Conservation (phyloP, 257 asterid species). For the Petunia axillaris region DNA sequence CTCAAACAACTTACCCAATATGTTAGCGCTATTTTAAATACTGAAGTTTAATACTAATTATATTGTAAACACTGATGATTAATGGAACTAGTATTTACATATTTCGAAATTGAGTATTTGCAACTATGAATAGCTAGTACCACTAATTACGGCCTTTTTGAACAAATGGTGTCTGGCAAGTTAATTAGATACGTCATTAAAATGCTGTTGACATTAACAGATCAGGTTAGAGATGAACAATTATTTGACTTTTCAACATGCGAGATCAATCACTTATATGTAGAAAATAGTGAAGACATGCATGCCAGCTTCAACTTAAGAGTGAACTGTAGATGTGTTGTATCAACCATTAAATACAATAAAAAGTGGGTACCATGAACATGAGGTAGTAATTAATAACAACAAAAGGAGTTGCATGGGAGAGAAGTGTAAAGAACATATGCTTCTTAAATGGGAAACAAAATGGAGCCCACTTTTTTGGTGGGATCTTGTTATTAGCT, state of each 20-base stretch:
- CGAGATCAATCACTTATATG: not conserved
- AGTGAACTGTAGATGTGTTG: not conserved
- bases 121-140: too few relatives aligned
- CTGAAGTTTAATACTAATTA: not conserved
- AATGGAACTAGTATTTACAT: too few relatives aligned
- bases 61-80: not conserved
- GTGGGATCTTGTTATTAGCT: not conserved
- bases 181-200: not conserved
- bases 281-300: not conserved
- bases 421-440: not conserved
- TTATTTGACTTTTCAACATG: too few relatives aligned
- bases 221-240: not conserved
- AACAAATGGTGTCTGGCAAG: not conserved
- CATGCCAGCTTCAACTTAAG: not conserved
- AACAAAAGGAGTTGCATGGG: not conserved
- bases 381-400: not conserved
- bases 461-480: not conserved
- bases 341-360: not conserved
- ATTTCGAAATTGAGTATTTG: too few relatives aligned
- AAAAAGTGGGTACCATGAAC: not conserved
- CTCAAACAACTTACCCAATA: not conserved
- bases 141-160: not conserved
- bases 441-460: slow-evolving; percentile 14
- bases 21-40: too few relatives aligned
- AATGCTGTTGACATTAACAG: not conserved